These are phyloP conservation scores for Cladorrhinum sp. DNA, from an alignment of 2,329 filamentous ascomycete genomes.

Conservation along the genomic window DNA sequence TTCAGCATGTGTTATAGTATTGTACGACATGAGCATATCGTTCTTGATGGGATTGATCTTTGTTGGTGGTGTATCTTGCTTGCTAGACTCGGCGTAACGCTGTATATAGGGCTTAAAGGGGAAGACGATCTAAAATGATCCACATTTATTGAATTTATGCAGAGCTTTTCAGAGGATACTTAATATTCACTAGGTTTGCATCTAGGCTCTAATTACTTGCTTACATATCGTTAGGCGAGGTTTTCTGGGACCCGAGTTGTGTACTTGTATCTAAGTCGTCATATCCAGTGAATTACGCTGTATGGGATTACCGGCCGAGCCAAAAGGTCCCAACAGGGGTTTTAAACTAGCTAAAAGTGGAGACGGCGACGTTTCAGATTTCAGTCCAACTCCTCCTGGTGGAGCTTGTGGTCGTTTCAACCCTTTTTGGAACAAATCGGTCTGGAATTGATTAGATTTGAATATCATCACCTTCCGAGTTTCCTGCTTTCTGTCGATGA, in stretches of 20 bases:
- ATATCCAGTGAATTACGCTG: background rate
- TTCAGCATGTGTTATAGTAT: background rate
- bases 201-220: background rate
- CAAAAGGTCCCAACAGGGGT: background rate
- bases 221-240: too few relatives aligned
- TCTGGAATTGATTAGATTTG: background rate
- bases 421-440: background rate
- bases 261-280: background rate
- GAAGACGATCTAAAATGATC: too few relatives aligned
- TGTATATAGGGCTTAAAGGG: too few relatives aligned
- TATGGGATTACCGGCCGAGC: background rate
- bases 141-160: too few relatives aligned
- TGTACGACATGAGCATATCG: background rate
- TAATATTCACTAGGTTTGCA: background rate
- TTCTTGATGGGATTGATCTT: background rate
- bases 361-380: background rate
- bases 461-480: background rate
- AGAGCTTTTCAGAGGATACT: too few relatives aligned
- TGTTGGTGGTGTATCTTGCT: background rate
- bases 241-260: too few relatives aligned
- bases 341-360: background rate
- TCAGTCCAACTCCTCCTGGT: background rate
- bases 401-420: background rate
- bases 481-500: background rate
- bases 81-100: background rate